phyloP scores from a whole-genome alignment of 1,139 yeast species.

The Candida sanyaensis region DNA sequence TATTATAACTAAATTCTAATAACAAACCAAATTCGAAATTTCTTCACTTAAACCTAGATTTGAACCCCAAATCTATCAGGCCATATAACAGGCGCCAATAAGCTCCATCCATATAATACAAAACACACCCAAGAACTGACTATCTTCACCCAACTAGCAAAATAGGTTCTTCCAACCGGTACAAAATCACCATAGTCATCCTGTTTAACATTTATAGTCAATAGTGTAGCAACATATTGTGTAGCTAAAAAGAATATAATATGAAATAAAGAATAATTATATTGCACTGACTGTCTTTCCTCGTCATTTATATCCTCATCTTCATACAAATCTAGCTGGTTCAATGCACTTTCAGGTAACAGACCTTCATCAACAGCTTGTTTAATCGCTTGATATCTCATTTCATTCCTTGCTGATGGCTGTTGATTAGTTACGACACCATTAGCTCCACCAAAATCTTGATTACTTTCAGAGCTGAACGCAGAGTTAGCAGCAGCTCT shows the following conservation, averaged over 20 bases:
- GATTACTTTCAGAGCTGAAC: constrained; percentile 33
- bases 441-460: constrained; percentile 9
- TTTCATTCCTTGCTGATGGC: constrained; percentile 63
- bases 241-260: constrained; percentile 92
- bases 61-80: constrained; percentile 77
- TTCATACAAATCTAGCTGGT: constrained; percentile 63
- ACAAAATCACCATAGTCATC: constrained; percentile 87
- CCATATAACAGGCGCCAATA: constrained; percentile 84
- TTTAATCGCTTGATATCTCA: constrained; percentile 84
- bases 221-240: constrained; percentile 91
- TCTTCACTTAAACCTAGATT: constrained; percentile 16
- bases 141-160: constrained; percentile 93
- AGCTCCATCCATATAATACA: constrained; percentile 83
- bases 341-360: constrained; percentile 87
- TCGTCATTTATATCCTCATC: constrained; percentile 54
- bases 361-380: constrained; percentile 97
- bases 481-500: constrained; percentile 88
- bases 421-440: constrained; percentile 41
- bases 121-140: constrained; percentile 92
- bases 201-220: constrained; percentile 87
- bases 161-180: constrained; percentile 96
- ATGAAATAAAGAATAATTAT: constrained; percentile 88
- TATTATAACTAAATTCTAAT: background rate
- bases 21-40: background rate
- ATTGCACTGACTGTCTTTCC: constrained; percentile 69